Evolutionary conservation across 169 alveolate species (phyloP).

Genomic region (Plasmodium coatneyi): DNA sequence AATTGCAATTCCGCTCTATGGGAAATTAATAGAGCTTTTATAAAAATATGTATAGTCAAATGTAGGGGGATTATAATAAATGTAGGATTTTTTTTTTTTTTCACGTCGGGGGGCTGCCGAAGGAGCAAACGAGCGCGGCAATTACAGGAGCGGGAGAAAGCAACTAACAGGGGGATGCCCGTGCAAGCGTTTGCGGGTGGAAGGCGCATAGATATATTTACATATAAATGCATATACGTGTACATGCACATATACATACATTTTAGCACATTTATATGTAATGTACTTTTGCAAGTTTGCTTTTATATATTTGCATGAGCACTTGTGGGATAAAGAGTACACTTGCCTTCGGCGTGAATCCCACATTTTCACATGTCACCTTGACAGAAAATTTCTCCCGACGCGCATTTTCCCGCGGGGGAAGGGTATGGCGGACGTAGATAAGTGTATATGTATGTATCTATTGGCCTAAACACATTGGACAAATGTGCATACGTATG

Average conservation of each 20-base stretch:
- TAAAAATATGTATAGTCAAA: too few relatives aligned
- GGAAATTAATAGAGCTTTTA: neutral
- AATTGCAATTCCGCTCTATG: neutral
- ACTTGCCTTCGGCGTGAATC: neutral
- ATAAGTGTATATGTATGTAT: neutral
- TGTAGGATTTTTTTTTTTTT: neutral
- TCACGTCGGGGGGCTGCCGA: neutral
- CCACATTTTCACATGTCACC: neutral
- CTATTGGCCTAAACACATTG: too few relatives aligned
- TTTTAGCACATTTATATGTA: neutral
- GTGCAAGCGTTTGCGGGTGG: neutral
- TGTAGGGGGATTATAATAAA: neutral
- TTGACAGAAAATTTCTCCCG: neutral
- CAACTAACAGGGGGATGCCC: neutral
- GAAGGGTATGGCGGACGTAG: neutral
- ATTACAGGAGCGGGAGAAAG: neutral
- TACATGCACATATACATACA: neutral
- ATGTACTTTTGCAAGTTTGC: neutral
- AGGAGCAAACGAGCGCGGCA: neutral
- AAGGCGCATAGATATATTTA: neutral
- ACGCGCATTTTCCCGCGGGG: neutral
- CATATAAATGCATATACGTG: neutral
- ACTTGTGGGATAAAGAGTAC: neutral
- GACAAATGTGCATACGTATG: neutral
- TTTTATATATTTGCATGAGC: neutral